Evolutionary conservation across 768 basidiomycete species (phyloP).

Genomic region (Lactarius vividus): DNA sequence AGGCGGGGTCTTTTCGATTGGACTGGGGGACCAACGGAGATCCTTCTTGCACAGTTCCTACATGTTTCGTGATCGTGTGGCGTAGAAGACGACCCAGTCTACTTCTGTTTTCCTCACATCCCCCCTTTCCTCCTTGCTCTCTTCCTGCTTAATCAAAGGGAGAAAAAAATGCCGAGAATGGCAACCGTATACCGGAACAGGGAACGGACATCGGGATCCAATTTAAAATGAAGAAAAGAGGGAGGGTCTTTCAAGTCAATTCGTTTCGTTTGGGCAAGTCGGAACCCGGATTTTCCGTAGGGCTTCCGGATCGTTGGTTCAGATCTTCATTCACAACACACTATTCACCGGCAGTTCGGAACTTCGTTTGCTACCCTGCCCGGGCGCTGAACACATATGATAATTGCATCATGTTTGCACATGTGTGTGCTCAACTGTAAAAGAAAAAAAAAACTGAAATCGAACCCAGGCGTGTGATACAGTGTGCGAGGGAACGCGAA

Average conservation of each 20-base stretch:
- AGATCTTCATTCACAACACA: slow-evolving; percentile 23
- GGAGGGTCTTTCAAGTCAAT: not conserved
- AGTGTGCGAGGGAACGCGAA: slow-evolving; percentile 4
- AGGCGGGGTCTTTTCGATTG: slow-evolving; percentile 17
- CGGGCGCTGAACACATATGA: slow-evolving; percentile 18
- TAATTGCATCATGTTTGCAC: slow-evolving; percentile 28
- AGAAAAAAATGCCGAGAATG: slow-evolving; percentile 12
- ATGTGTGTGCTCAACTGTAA: slow-evolving; percentile 16
- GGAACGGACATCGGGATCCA: slow-evolving; percentile 20
- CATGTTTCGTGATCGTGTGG: slow-evolving; percentile 24
- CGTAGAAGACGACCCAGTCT: slow-evolving; percentile 13
- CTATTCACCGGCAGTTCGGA: slow-evolving; percentile 26
- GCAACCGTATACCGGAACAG: slow-evolving; percentile 17
- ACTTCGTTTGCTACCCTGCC: slow-evolving; percentile 7
- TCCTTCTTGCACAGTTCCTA: slow-evolving; percentile 3
- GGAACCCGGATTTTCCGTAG: slow-evolving; percentile 16
- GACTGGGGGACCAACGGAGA: slow-evolving; percentile 9
- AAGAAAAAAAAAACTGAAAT: slow-evolving; percentile 9
- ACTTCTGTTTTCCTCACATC: slow-evolving; percentile 5
- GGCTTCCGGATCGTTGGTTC: not conserved
- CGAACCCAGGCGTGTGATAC: slow-evolving; percentile 22
- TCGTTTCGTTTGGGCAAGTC: slow-evolving; percentile 9
- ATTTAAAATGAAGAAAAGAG: slow-evolving; percentile 4
- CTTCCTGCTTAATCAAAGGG: slow-evolving; percentile 1
- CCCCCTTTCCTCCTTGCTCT: not conserved